A percentile compares a stretch with the other conserved stretches of the same genome.
These are phyloP conservation scores for Globisporangium rhizosaccharum DNA, from an alignment of 352 stramenopile species.

Conservation along the genomic window DNA sequence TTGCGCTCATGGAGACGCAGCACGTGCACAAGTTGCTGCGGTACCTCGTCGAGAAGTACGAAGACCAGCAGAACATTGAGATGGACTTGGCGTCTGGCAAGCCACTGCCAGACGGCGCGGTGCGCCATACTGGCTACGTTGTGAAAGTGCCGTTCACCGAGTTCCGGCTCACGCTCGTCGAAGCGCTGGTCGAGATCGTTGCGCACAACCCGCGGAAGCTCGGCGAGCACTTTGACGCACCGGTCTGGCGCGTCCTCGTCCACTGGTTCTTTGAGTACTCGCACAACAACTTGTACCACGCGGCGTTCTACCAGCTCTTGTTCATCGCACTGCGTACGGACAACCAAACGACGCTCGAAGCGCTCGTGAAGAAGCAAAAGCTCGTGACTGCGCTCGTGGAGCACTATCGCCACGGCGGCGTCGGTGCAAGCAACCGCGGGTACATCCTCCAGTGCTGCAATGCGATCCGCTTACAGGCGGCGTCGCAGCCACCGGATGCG, in stretches of 20 bases:
- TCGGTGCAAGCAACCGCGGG: conserved; percentile 74
- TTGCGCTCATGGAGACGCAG: conserved; percentile 55
- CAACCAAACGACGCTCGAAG: conserved; percentile 70
- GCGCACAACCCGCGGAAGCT: conserved; percentile 70
- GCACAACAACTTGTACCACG: conserved; percentile 90
- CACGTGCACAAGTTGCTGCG: conserved; percentile 63
- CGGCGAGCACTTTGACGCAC: conserved; percentile 64
- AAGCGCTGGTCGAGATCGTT: conserved; percentile 82
- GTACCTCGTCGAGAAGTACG: conserved; percentile 73
- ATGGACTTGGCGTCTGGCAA: conserved; percentile 55
- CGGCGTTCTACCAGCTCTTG: conserved; percentile 86
- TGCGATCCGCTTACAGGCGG: conserved; percentile 82
- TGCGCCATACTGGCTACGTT: conserved; percentile 85
- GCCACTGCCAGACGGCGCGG: conserved; percentile 51
- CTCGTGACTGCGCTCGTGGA: conserved; percentile 82
- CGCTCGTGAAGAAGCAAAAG: conserved; percentile 87
- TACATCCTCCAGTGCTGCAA: conserved; percentile 90
- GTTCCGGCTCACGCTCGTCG: conserved; percentile 81
- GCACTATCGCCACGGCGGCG: conserved; percentile 59
- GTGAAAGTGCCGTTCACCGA: conserved; percentile 89
- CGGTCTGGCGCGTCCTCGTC: conserved; percentile 84
- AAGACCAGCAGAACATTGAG: conserved; percentile 76
- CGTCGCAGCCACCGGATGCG: conserved; percentile 80
- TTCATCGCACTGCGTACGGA: conserved; percentile 86
- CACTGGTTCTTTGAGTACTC: conserved; percentile 90